These are phyloP conservation scores for Sicyos baderoa DNA, from an alignment of 306 rosid genomes.

Conservation along the genomic window DNA sequence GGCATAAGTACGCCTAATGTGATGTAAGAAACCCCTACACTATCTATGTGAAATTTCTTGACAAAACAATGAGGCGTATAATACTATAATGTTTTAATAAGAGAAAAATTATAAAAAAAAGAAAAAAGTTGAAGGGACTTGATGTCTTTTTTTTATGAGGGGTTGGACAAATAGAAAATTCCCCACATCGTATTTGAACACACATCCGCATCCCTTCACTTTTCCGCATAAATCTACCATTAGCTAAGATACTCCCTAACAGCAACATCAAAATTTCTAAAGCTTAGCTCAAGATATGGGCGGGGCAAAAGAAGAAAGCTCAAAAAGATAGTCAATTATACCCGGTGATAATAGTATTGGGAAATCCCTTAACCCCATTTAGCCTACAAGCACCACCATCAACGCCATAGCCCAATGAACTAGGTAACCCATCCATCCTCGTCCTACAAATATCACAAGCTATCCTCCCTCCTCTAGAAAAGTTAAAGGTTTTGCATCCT, in stretches of 20 bases:
- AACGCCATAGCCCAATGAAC: not conserved
- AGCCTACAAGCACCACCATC: not conserved
- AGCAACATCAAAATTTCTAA: not conserved
- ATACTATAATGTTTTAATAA: not conserved
- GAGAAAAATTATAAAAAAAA: not conserved
- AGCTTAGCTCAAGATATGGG: not conserved
- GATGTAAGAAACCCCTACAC: slow-evolving; percentile 3
- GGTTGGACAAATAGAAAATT: too few species aligned
- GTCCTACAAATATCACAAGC: not conserved
- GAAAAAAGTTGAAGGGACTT: not conserved
- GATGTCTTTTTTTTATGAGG: too few species aligned
- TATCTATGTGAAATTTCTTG: not conserved
- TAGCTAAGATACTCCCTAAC: not conserved
- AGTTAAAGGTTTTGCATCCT: not conserved
- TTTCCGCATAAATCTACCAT: not conserved
- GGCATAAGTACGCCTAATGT: not conserved
- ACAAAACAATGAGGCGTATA: not conserved
- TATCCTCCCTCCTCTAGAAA: not conserved
- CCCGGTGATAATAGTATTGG: not conserved
- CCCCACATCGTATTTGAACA: too few species aligned
- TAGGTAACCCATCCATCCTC: not conserved
- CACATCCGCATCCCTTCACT: too few species aligned
- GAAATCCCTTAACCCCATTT: slow-evolving; percentile 4
- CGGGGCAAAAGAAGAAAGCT: not conserved
- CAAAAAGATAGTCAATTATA: too few species aligned